These are phyloP conservation scores for Gossypium turneri DNA, from an alignment of 345 rosid species.

Conservation along the genomic window DNA sequence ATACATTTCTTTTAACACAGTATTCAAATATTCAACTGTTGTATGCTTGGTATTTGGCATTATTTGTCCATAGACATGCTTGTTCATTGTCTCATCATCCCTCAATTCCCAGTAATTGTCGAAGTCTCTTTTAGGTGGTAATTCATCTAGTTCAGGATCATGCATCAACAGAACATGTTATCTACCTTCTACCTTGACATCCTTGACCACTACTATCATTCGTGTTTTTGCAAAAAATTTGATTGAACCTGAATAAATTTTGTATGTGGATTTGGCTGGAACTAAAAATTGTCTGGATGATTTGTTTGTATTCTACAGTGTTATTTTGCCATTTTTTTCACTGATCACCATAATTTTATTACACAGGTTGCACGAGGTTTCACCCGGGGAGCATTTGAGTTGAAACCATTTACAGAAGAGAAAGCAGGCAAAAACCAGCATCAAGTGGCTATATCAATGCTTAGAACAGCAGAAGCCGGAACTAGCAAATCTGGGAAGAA, in stretches of 20 bases:
- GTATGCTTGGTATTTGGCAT: background rate
- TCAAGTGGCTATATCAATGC: conserved; percentile 54
- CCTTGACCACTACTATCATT: background rate
- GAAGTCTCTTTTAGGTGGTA: background rate
- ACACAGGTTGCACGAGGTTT: conserved; percentile 82
- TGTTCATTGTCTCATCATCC: background rate
- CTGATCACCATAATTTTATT: conserved; percentile 7
- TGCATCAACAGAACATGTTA: background rate
- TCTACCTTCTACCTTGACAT: background rate
- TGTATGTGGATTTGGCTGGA: background rate
- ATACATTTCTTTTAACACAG: background rate
- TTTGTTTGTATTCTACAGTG: background rate
- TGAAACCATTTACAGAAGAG: conserved; percentile 66
- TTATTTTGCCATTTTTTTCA: background rate
- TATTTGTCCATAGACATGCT: background rate
- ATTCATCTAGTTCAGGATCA: background rate
- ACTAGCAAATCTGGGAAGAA: conserved; percentile 53
- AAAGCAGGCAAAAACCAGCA: conserved; percentile 47
- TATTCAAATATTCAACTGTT: background rate
- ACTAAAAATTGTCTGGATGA: background rate
- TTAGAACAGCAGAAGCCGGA: conserved; percentile 53
- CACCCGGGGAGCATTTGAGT: conserved; percentile 74
- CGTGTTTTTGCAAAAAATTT: background rate
- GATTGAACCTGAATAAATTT: background rate
- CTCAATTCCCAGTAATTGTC: background rate